Percentiles rank a stretch among this genome's conserved stretches.
Evolutionary conservation across 2,329 filamentous ascomycete species (phyloP).

Genomic region (Colletotrichum viniferum): DNA sequence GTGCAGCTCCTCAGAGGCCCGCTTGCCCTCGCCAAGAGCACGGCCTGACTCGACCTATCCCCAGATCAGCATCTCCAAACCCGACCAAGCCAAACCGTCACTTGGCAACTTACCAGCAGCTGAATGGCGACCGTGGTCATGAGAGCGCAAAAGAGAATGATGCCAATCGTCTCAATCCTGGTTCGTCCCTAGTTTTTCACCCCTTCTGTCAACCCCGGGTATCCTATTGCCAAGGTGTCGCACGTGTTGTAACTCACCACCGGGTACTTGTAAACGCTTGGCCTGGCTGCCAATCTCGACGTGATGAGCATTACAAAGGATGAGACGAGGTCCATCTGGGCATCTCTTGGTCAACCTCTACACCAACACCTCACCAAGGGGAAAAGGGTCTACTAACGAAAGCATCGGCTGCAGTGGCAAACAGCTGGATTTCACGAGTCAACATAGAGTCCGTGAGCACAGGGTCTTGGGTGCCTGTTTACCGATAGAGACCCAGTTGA

Average conservation of each 20-base stretch:
- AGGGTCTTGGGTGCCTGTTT: not conserved
- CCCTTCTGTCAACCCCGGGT: not conserved
- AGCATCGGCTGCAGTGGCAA: conserved; percentile 69
- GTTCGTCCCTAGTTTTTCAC: conserved; percentile 51
- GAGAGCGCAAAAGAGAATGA: conserved; percentile 69
- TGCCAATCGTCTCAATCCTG: conserved; percentile 67
- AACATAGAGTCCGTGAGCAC: not conserved
- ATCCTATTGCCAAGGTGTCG: not conserved
- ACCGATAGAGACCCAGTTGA: conserved; percentile 62
- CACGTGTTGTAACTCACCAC: conserved; percentile 44
- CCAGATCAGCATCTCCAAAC: conserved; percentile 24
- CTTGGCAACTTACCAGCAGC: conserved; percentile 50
- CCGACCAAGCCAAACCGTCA: conserved; percentile 6
- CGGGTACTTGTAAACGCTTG: conserved; percentile 66
- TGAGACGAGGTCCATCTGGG: conserved; percentile 65
- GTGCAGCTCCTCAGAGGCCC: conserved; percentile 48
- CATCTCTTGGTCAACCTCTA: conserved; percentile 21
- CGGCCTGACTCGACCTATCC: conserved; percentile 59
- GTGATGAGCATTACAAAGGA: conserved; percentile 67
- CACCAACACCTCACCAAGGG: not conserved
- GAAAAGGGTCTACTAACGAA: conserved; percentile 46
- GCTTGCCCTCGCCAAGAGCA: conserved; percentile 47
- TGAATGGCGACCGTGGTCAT: conserved; percentile 71
- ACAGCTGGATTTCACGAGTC: conserved; percentile 41
- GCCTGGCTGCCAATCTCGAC: conserved; percentile 60